These are phyloP conservation scores for Didymella lethalis DNA, from an alignment of 2,329 filamentous ascomycete genomes.

Conservation along the genomic window DNA sequence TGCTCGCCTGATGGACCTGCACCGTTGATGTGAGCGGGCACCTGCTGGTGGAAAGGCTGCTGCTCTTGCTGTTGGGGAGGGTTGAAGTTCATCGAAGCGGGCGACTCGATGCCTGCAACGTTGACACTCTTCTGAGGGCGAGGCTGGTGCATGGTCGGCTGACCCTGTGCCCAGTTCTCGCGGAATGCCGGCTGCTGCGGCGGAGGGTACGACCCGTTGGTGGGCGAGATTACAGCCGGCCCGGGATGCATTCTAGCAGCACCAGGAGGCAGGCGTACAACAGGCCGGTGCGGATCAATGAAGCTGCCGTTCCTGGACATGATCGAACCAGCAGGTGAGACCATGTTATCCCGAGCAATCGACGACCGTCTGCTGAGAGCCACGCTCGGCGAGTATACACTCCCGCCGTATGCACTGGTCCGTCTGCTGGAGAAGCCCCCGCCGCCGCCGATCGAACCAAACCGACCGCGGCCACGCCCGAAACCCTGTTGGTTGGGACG, in stretches of 20 bases:
- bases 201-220: conserved; percentile 55
- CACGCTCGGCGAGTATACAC: conserved; percentile 84
- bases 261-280: conserved; percentile 82
- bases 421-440: conserved; percentile 75
- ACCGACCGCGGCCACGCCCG: conserved; percentile 71
- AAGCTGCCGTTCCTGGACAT: conserved; percentile 71
- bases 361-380: conserved; percentile 91
- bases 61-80: conserved; percentile 72
- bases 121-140: conserved; percentile 94
- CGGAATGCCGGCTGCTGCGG: conserved; percentile 65
- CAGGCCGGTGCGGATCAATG: conserved; percentile 69
- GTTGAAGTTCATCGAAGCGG: conserved; percentile 67
- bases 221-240: conserved; percentile 44
- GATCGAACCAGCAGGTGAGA: conserved; percentile 81
- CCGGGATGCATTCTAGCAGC: conserved; percentile 49
- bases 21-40: conserved; percentile 77
- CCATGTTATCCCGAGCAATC: conserved; percentile 71
- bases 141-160: conserved; percentile 88
- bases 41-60: conserved; percentile 92
- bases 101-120: conserved; percentile 89
- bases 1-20: conserved; percentile 55
- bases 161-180: conserved; percentile 64
- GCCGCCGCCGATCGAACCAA: conserved; percentile 65
- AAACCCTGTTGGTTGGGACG: conserved; percentile 89
- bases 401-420: conserved; percentile 84